Evolutionary conservation across 2,329 filamentous ascomycete species (phyloP), one percentile per base, ranked within the genome.

Genomic region (Emericellopsis atlantica): DNA sequence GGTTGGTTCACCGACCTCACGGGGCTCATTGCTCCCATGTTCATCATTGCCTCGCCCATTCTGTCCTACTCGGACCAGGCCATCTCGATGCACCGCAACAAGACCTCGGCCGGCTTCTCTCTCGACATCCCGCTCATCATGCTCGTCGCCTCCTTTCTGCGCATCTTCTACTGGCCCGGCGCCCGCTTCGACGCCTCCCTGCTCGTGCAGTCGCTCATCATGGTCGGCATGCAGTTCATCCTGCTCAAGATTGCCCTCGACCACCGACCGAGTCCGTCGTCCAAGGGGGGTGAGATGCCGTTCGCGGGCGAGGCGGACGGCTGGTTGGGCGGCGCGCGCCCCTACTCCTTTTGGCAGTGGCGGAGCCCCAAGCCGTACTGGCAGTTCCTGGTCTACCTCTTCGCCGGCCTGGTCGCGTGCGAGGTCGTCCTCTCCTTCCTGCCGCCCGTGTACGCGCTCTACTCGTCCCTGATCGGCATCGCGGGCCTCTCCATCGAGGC

Each of bases 301-400:
- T 88, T 89, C 56, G 66, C 73, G 2, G 73, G 70, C 18, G 53
- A 36, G 14, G 37, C 64, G 7, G 63, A 68, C 46, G 62, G 56
- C 9, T 21, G 52, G 6, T 54, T 54, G 44, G 51, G 52, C 9
- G 52, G 52, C n/a, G 67, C 66, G 45, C 67, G 84, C 21, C 84
- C 84, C 1, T 89, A 79, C 55, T 74, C 79, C 52, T 90, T 90
- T 57, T 90, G 85, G 85, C 83, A 85, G 59, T 90, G 85, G 85
- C 72, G 77, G 43, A 76, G 74, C 16, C 70, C 78, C 6, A 79
- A 78, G 51, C 82, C 83, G 64, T 89, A 90, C 64, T 93, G 85
- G 85, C 70, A 80, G 43, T 87, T 87, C 53, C 55, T 92, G 23
- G 61, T 76, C 34, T 85, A 82, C 62, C 71, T 88, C 46, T 72